phyloP scores from a whole-genome alignment of 108 stramenopile genomes.

The Nitzschia inconspicua region DNA sequence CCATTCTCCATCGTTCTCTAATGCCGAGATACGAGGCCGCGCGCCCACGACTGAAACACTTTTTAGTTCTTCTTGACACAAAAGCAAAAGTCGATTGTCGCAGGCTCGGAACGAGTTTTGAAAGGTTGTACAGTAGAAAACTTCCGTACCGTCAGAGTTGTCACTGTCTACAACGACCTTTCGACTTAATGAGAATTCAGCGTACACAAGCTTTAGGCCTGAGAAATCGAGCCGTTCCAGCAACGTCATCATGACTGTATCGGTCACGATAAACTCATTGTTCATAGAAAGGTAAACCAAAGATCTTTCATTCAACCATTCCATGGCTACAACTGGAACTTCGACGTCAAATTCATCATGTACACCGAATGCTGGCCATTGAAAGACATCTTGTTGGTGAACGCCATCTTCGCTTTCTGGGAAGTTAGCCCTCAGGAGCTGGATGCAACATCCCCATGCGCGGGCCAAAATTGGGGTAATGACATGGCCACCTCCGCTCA shows the following conservation, averaged over 20 bases:
- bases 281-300: conserved; percentile 62
- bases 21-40: conserved; percentile 51
- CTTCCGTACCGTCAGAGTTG: not conserved
- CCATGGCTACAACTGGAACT: conserved; percentile 76
- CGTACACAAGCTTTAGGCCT: conserved; percentile 70
- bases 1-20: conserved; percentile 92
- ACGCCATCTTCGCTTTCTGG: conserved; percentile 24
- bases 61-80: conserved; percentile 73
- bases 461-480: conserved; percentile 78
- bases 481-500: conserved; percentile 67
- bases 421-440: conserved; percentile 70
- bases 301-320: conserved; percentile 79
- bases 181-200: conserved; percentile 73
- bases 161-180: conserved; percentile 10
- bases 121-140: conserved; percentile 51
- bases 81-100: conserved; percentile 68
- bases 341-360: conserved; percentile 78
- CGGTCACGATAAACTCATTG: conserved; percentile 74
- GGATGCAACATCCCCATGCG: conserved; percentile 83
- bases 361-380: conserved; percentile 82
- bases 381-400: conserved; percentile 12
- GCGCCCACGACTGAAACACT: conserved; percentile 61
- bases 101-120: conserved; percentile 73
- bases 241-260: conserved; percentile 88
- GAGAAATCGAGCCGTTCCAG: conserved; percentile 82